Percentiles rank a stretch among this genome's conserved stretches.
These are phyloP conservation scores for Claviceps lovelessii DNA, from an alignment of 2,329 filamentous ascomycete genomes.

Conservation along the genomic window DNA sequence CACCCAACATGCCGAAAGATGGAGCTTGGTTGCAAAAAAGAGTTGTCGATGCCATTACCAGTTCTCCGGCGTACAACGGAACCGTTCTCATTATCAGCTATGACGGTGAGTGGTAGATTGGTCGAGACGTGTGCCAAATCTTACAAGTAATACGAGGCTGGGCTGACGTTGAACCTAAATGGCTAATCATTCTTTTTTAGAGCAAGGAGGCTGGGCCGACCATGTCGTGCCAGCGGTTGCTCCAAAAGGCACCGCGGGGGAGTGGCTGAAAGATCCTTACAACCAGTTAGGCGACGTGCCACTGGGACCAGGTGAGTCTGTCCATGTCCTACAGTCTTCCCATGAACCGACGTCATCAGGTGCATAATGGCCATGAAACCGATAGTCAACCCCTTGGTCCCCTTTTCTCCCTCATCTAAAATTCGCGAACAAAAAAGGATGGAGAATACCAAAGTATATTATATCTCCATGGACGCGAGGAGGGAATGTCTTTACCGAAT, in stretches of 20 bases:
- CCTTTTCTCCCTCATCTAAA: no score
- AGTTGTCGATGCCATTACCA: constrained; percentile 34
- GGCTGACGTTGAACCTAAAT: background rate
- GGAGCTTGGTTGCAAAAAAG: constrained; percentile 41
- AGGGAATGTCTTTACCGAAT: constrained; percentile 37
- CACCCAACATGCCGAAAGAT: constrained; percentile 37
- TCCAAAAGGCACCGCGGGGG: constrained; percentile 31
- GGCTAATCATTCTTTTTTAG: constrained; percentile 11
- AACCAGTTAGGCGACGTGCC: constrained; percentile 10
- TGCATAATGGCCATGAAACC: background rate
- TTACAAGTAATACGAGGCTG: background rate
- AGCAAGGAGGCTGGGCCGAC: constrained; percentile 40
- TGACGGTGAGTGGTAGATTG: constrained; percentile 22
- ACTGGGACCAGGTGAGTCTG: constrained; percentile 14
- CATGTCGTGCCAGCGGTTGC: constrained; percentile 35
- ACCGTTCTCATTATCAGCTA: constrained; percentile 38
- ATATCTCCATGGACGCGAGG: constrained; percentile 40
- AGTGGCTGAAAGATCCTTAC: constrained; percentile 33
- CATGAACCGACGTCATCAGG: no score
- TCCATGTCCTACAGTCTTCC: no score
- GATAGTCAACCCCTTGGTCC: background rate
- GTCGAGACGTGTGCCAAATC: background rate
- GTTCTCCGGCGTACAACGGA: constrained; percentile 31
- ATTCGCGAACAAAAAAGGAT: constrained; percentile 10
- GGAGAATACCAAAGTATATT: constrained; percentile 37